phyloP scores from a whole-genome alignment of 2,329 filamentous ascomycete species.

The Penicillium glabrum region DNA sequence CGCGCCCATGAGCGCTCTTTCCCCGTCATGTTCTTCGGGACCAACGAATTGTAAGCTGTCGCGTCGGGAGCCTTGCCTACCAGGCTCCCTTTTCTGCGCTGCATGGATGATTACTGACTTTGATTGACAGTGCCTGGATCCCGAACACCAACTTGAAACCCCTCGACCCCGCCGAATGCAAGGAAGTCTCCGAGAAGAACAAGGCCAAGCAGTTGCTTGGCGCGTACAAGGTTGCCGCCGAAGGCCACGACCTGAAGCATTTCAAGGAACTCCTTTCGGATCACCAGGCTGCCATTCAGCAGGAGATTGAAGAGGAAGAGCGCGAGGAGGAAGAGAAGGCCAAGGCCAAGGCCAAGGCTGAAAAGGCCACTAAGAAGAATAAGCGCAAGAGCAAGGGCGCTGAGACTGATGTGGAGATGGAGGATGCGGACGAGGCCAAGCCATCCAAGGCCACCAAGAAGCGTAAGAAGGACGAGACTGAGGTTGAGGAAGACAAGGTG shows the following conservation, averaged over 20 bases:
- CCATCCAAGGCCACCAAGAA: constrained; percentile 66
- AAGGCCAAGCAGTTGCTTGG: constrained; percentile 80
- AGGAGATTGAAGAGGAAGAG: constrained; percentile 60
- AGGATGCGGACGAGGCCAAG: constrained; percentile 48
- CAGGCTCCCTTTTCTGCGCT: neutral
- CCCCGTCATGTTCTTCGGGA: constrained; percentile 90
- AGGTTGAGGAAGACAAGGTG: constrained; percentile 71
- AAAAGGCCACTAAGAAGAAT: constrained; percentile 49
- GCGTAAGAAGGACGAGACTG: constrained; percentile 72
- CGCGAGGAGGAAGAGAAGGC: constrained; percentile 26
- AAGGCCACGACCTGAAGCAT: constrained; percentile 73
- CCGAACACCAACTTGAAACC: constrained; percentile 78
- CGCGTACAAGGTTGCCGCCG: constrained; percentile 77
- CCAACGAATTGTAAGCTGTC: constrained; percentile 89
- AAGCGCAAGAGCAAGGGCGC: constrained; percentile 48
- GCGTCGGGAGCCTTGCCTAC: neutral
- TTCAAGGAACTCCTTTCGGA: constrained; percentile 76
- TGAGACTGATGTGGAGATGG: constrained; percentile 55
- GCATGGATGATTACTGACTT: constrained; percentile 12
- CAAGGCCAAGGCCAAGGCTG: constrained; percentile 51
- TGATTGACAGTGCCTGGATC: constrained; percentile 74
- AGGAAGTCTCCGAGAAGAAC: constrained; percentile 62
- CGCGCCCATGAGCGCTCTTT: constrained; percentile 82
- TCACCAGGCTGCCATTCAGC: constrained; percentile 56
- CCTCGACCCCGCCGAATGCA: constrained; percentile 71